These are phyloP conservation scores for Annona cherimola DNA, from an alignment of 164 flowering plant species.

Conservation along the genomic window DNA sequence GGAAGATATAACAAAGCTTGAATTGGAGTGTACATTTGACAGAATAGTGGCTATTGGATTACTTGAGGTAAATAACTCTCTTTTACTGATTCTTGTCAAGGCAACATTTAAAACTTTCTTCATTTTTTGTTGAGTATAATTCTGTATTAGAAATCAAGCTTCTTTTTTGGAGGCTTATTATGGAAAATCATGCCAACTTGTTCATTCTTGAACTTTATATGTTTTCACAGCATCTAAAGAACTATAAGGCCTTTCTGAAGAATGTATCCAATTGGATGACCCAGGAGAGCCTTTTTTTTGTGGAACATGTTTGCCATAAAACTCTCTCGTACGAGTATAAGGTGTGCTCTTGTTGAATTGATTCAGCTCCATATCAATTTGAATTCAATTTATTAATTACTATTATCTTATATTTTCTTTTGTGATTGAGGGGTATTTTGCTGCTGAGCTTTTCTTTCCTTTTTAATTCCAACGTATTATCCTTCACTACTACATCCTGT, in stretches of 20 bases:
- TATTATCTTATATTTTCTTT: no score
- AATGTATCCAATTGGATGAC: constrained; percentile 19
- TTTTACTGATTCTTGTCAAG: no score
- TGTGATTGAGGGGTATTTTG: not conserved
- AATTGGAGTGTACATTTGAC: constrained; percentile 75
- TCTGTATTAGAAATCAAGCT: not conserved
- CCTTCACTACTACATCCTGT: not conserved
- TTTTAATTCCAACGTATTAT: no score
- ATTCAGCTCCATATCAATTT: not conserved
- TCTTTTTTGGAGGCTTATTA: no score
- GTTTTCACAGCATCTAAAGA: constrained; percentile 21
- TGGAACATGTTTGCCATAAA: constrained; percentile 22
- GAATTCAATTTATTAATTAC: no score
- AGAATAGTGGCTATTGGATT: constrained; percentile 77
- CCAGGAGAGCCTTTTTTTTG: constrained; percentile 22
- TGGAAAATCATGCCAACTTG: not conserved
- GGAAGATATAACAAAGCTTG: constrained; percentile 74
- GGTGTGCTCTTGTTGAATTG: constrained; percentile 6
- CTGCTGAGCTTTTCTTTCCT: not conserved
- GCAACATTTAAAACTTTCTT: no score
- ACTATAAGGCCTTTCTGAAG: constrained; percentile 14
- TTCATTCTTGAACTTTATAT: not conserved
- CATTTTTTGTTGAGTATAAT: no score
- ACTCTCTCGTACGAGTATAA: constrained; percentile 13
- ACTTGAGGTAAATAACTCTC: constrained; percentile 59